phyloP scores from a whole-genome alignment of 1,284 basidiomycete species.

The Austropuccinia psidii region DNA sequence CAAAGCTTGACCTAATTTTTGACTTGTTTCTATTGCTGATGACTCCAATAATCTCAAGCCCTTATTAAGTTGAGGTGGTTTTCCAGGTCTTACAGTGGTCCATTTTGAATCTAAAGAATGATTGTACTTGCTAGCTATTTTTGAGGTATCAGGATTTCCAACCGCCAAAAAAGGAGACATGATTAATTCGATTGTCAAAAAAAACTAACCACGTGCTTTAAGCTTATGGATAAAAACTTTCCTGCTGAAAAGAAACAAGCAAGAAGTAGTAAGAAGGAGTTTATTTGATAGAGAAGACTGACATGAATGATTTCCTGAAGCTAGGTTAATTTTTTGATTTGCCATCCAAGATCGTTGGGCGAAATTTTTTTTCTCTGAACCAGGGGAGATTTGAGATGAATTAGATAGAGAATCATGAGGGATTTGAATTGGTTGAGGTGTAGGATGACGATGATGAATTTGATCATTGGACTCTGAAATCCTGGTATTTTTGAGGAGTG shows the following conservation, averaged over 20 bases:
- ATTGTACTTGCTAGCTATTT: background rate
- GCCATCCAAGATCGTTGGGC: background rate
- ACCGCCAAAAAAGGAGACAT: background rate
- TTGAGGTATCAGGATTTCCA: background rate
- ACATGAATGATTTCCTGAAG: background rate
- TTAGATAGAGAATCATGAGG: background rate
- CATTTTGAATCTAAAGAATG: background rate
- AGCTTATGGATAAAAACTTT: too few relatives aligned
- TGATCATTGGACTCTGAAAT: background rate
- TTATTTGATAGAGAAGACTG: background rate
- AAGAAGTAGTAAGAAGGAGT: background rate
- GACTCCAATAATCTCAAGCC: constrained; percentile 13
- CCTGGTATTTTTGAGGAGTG: background rate
- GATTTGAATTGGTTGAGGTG: background rate
- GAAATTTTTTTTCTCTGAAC: background rate
- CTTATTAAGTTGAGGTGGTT: background rate
- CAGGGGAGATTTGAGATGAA: background rate
- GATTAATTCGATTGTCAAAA: background rate
- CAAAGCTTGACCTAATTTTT: background rate
- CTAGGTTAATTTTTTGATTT: background rate
- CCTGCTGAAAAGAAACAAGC: background rate
- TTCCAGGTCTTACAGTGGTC: constrained; percentile 20
- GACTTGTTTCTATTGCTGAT: background rate
- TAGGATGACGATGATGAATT: background rate
- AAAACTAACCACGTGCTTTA: too few relatives aligned